A percentile compares a stretch with the other conserved stretches of the same genome.
These are phyloP conservation scores for Hyphopichia fennica DNA, from an alignment of 1,139 yeast genomes.

Conservation along the genomic window DNA sequence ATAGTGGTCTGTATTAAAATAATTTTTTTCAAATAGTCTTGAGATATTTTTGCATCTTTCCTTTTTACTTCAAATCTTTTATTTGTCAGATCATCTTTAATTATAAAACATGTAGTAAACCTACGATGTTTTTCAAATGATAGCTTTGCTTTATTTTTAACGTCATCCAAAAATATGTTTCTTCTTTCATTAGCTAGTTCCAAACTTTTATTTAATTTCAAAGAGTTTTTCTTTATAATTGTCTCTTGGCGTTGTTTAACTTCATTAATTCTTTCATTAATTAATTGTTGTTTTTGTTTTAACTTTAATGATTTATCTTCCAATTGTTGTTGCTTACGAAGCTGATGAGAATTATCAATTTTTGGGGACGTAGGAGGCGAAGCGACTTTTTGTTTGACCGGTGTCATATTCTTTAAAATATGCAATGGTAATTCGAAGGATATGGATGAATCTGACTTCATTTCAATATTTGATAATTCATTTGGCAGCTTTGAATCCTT, in stretches of 20 bases:
- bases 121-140: slow-evolving; percentile 1
- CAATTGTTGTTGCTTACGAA: slow-evolving; percentile 6
- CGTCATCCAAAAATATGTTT: slow-evolving; percentile 12
- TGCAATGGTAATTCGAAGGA: slow-evolving; percentile 16
- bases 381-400: slow-evolving; percentile 8
- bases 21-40: not conserved
- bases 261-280: slow-evolving; percentile 12
- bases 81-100: not conserved
- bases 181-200: slow-evolving; percentile 19
- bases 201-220: slow-evolving; percentile 11
- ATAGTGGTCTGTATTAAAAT: not conserved
- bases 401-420: slow-evolving; percentile 19
- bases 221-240: slow-evolving; percentile 8
- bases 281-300: slow-evolving; percentile 11
- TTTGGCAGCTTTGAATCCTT: not conserved
- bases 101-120: not conserved
- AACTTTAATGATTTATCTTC: slow-evolving; percentile 11
- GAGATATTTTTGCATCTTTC: not conserved
- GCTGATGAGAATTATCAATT: slow-evolving; percentile 4
- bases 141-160: slow-evolving; percentile 14
- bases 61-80: not conserved
- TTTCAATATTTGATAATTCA: not conserved
- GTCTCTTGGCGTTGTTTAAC: slow-evolving; percentile 12
- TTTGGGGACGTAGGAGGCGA: not conserved
- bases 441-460: not conserved